phyloP scores from a whole-genome alignment of 192 early-diverging fungal genomes.

The Chytriomyces confervae region DNA sequence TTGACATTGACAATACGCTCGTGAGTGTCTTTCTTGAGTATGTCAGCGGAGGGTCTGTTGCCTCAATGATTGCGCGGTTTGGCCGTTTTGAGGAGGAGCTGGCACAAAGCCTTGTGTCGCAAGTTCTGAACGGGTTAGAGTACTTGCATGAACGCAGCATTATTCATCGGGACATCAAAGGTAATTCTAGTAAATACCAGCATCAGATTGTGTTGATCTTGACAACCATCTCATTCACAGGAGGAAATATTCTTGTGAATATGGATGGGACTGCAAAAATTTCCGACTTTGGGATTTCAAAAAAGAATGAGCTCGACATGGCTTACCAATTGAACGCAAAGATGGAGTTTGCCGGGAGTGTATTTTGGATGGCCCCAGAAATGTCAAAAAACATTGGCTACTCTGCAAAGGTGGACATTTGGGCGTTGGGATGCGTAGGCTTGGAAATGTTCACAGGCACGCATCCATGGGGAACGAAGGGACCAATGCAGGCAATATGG shows the following conservation, averaged over 20 bases:
- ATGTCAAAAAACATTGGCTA: conserved; percentile 83
- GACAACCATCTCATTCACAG: conserved; percentile 70
- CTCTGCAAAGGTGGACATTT: conserved; percentile 87
- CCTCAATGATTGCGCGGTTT: conserved; percentile 76
- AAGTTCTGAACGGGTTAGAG: conserved; percentile 83
- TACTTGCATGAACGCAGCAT: conserved; percentile 87
- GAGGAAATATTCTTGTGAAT: conserved; percentile 65
- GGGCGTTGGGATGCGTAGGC: conserved; percentile 78
- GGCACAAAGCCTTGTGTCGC: conserved; percentile 76
- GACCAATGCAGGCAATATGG: conserved; percentile 57
- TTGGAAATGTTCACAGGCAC: conserved; percentile 93
- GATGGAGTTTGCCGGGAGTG: conserved; percentile 77
- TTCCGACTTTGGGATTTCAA: conserved; percentile 95
- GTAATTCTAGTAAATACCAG: conserved; percentile 61
- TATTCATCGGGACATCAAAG: conserved; percentile 94
- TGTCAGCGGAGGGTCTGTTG: conserved; percentile 91
- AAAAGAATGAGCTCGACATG: conserved; percentile 65
- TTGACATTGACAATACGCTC: conserved; percentile 70
- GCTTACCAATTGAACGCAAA: conserved; percentile 44
- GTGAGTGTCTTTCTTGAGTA: conserved; percentile 93
- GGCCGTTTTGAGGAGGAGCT: conserved; percentile 83
- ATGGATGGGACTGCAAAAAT: conserved; percentile 89
- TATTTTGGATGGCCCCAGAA: conserved; percentile 96
- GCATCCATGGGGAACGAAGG: conserved; percentile 70
- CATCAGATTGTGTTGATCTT: conserved; percentile 63